These are phyloP conservation scores for Calycina herbarum DNA, from an alignment of 2,329 filamentous ascomycete species.

Conservation along the genomic window DNA sequence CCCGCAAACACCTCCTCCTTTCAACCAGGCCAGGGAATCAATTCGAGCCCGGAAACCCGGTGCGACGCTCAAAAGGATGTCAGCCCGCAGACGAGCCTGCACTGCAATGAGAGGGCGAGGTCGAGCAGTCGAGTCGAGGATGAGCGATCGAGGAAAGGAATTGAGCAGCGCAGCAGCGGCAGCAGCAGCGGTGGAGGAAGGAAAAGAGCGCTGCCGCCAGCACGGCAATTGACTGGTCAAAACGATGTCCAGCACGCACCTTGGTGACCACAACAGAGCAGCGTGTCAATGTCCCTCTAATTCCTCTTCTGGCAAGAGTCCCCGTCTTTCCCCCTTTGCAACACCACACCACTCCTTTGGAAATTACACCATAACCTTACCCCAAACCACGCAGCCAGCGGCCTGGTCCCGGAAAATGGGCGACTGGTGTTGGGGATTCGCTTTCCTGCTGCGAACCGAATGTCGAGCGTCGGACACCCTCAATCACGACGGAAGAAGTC, in stretches of 20 bases:
- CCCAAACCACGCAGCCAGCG: background rate
- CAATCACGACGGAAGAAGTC: background rate
- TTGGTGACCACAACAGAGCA: background rate
- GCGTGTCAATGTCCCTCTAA: slow-evolving; percentile 1
- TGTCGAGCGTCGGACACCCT: background rate
- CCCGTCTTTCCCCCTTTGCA: background rate
- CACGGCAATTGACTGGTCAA: background rate
- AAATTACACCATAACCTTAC: background rate
- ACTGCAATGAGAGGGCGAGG: too few relatives aligned
- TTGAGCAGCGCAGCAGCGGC: background rate
- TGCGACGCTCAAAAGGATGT: too few relatives aligned
- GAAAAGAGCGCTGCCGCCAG: background rate
- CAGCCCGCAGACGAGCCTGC: too few relatives aligned
- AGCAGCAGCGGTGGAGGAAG: background rate
- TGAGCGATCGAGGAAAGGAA: too few relatives aligned
- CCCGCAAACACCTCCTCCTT: background rate
- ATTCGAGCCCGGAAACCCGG: too few relatives aligned
- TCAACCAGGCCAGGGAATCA: background rate
- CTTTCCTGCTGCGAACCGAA: background rate
- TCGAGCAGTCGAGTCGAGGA: too few relatives aligned
- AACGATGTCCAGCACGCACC: slow-evolving; percentile 5
- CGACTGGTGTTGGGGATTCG: slow-evolving; percentile 1
- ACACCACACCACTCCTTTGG: background rate
- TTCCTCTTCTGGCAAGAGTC: slow-evolving; percentile 1
- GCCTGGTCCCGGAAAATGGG: background rate